Evolutionary conservation across 2,329 filamentous ascomycete species (phyloP).

Genomic region (Alternaria brassicae): DNA sequence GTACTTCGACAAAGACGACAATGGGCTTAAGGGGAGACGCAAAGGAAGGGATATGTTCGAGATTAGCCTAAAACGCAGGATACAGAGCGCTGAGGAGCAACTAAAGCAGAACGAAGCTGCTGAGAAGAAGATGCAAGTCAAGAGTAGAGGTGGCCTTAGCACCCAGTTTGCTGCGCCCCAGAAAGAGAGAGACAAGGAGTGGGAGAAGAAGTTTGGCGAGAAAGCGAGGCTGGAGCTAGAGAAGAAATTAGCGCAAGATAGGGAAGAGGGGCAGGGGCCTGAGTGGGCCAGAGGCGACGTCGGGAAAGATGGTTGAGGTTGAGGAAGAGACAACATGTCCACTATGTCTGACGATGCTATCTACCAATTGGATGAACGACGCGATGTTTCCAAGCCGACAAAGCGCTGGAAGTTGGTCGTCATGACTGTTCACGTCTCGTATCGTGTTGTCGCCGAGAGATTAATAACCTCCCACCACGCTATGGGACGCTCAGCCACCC

Average conservation of each 20-base stretch:
- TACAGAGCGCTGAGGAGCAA: constrained; percentile 50
- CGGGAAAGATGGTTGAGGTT: background rate
- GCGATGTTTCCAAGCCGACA: background rate
- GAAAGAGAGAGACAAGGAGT: constrained; percentile 33
- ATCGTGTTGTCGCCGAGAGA: background rate
- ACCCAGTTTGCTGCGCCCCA: constrained; percentile 48
- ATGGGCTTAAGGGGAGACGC: constrained; percentile 51
- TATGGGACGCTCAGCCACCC: too few relatives aligned
- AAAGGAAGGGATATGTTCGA: constrained; percentile 53
- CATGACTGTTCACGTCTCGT: background rate
- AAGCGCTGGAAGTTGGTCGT: background rate
- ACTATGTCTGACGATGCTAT: background rate
- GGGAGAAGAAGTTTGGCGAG: constrained; percentile 36
- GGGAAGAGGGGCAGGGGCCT: constrained; percentile 15
- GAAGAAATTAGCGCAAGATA: constrained; percentile 22
- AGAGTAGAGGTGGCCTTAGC: constrained; percentile 48
- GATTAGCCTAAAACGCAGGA: constrained; percentile 52
- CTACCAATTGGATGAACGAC: background rate
- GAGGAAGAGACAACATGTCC: background rate
- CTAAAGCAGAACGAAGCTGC: constrained; percentile 49
- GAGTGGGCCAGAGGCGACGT: constrained; percentile 17
- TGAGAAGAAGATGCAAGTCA: constrained; percentile 52
- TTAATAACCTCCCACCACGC: too few relatives aligned
- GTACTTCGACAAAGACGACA: constrained; percentile 58
- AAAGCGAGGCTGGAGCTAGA: constrained; percentile 23